These are phyloP conservation scores for Onygenales sp. DNA, from an alignment of 2,329 filamentous ascomycete genomes.

Conservation along the genomic window DNA sequence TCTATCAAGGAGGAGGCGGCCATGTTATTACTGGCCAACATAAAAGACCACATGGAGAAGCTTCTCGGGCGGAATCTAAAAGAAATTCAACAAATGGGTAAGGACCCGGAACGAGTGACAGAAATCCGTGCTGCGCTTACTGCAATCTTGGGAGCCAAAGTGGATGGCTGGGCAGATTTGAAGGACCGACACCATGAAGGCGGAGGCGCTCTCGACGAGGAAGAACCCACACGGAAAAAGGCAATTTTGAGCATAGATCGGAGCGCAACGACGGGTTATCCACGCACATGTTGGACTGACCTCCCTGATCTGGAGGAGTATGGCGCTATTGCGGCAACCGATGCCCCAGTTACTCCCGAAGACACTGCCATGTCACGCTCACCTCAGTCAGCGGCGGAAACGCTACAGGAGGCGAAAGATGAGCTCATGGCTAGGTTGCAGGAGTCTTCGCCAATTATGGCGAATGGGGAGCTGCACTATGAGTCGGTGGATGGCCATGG, in stretches of 20 bases:
- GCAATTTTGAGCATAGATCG: conserved; percentile 34
- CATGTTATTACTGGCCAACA: conserved; percentile 38
- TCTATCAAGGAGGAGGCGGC: conserved; percentile 39
- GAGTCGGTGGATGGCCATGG: conserved; percentile 32
- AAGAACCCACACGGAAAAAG: conserved; percentile 29
- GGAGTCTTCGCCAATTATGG: conserved; percentile 32
- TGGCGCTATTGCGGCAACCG: conserved; percentile 25
- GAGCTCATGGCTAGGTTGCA: conserved; percentile 41
- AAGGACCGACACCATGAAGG: conserved; percentile 15
- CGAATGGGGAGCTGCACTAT: conserved; percentile 32
- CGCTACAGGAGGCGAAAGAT: conserved; percentile 42
- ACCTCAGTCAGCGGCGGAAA: conserved; percentile 39
- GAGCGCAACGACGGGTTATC: conserved; percentile 29
- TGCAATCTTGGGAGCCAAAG: conserved; percentile 34
- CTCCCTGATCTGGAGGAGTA: conserved; percentile 36
- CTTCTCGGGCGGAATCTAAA: conserved; percentile 33
- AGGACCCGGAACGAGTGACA: conserved; percentile 35
- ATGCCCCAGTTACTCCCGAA: conserved; percentile 33
- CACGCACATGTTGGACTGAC: conserved; percentile 33
- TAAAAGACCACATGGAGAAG: conserved; percentile 41
- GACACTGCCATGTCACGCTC: conserved; percentile 39
- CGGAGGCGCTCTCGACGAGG: neutral
- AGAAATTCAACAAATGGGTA: conserved; percentile 37
- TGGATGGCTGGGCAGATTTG: conserved; percentile 35
- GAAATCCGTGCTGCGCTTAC: conserved; percentile 35